phyloP scores from a whole-genome alignment of 257 asterid species.

The Penstemon eatonii region DNA sequence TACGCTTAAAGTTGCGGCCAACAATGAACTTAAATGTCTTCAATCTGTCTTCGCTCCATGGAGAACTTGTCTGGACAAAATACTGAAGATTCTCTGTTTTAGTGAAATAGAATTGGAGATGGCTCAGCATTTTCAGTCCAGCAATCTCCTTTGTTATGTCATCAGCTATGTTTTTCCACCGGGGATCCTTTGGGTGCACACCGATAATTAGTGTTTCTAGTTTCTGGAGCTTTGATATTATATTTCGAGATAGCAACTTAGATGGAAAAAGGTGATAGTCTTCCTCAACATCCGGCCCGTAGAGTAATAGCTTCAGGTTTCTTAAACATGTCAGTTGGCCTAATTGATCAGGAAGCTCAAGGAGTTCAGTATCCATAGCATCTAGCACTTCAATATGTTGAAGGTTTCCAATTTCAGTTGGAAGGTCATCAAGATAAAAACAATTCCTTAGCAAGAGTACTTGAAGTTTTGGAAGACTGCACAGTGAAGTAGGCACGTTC shows the following conservation, averaged over 20 bases:
- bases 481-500: constrained; percentile 25
- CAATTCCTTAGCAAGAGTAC: constrained; percentile 24
- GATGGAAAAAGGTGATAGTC: not conserved
- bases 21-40: not conserved
- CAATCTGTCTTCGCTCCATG: not conserved
- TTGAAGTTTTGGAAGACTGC: constrained; percentile 18
- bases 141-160: not conserved
- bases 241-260: constrained; percentile 1
- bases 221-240: constrained; percentile 4
- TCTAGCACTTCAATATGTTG: constrained; percentile 10
- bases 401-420: constrained; percentile 14
- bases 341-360: constrained; percentile 1
- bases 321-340: constrained; percentile 1
- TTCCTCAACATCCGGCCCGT: constrained; percentile 11
- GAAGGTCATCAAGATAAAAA: constrained; percentile 11
- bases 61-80: not conserved
- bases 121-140: not conserved
- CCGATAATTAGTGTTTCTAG: not conserved
- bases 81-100: not conserved
- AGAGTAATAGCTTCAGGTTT: constrained; percentile 12
- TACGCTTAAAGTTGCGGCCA: not conserved
- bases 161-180: not conserved
- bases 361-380: not conserved
- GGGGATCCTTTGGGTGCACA: not conserved
- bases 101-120: not conserved